Percentiles rank a stretch among this genome's conserved stretches.
These are phyloP conservation scores for Craspedostauros australis DNA, from an alignment of 108 stramenopile genomes.

Conservation along the genomic window DNA sequence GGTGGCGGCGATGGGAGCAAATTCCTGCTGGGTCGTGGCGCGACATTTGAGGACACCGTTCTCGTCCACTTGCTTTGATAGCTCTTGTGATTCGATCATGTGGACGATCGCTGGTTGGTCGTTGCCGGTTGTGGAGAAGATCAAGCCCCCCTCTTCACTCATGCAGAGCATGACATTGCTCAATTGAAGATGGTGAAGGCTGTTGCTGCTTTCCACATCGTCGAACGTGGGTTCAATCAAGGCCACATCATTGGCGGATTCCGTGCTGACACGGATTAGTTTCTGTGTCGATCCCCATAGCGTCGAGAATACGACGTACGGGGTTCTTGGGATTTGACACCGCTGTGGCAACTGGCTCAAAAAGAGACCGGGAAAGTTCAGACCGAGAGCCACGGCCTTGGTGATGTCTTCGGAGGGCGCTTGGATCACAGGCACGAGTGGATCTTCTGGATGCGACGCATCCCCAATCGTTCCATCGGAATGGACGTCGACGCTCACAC, in stretches of 20 bases:
- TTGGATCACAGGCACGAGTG: slow-evolving; percentile 6
- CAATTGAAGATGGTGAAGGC: slow-evolving; percentile 9
- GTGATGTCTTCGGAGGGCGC: background rate
- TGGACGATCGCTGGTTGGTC: slow-evolving; percentile 37
- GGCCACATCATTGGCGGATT: slow-evolving; percentile 26
- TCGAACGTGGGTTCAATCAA: slow-evolving; percentile 30
- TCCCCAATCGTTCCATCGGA: slow-evolving; percentile 25
- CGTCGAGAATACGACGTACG: slow-evolving; percentile 37
- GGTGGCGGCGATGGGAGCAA: slow-evolving; percentile 46
- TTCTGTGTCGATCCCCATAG: slow-evolving; percentile 56
- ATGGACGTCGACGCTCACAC: background rate
- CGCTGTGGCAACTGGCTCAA: slow-evolving; percentile 44
- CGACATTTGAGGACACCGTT: background rate
- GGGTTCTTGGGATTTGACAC: slow-evolving; percentile 19
- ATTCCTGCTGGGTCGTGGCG: slow-evolving; percentile 4
- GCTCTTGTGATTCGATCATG: background rate
- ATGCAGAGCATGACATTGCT: slow-evolving; percentile 42
- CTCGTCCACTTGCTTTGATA: no score
- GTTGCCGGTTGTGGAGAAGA: slow-evolving; percentile 38
- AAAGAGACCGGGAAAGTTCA: slow-evolving; percentile 71
- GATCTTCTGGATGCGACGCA: background rate
- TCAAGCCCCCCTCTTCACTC: slow-evolving; percentile 30
- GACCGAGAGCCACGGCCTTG: slow-evolving; percentile 11
- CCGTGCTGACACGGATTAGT: slow-evolving; percentile 37
- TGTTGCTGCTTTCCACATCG: slow-evolving; percentile 1